Base-by-base conservation (phyloP, 2,329 filamentous ascomycete genomes). In the Ramularia endophylla region DNA sequence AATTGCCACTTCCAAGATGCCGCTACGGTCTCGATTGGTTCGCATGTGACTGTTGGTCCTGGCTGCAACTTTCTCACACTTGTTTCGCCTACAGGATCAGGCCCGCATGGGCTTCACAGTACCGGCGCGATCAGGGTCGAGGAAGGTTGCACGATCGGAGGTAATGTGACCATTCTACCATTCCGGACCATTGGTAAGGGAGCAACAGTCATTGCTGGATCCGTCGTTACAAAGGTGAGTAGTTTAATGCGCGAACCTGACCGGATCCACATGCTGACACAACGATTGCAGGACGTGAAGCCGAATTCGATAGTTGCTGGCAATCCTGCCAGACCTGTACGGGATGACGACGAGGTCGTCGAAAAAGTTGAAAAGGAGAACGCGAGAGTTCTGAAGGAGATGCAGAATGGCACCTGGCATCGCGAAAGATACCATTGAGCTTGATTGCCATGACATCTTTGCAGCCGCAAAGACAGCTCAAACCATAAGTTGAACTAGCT, bases 1-100 rank as follows among this genome's bases (percentile, higher is more conserved):
- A 85, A 87, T 56, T 95, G 89, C 64, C 82, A 81, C 18, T 83
- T 97, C 58, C 79, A 89, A 41, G 92, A 98, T 61, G 82, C 88
- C n/a, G 85, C 82, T 60, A 75, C 81, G 49, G 84, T 97, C 46
- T 80, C 72, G 34, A 88, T 97, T 56, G 89, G 89, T 2, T 78
- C 86, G 47, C 79, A 85, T 44, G 80, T 78, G 38, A 76, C 68
- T 39, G 65, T 77, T 50, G 87, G 87, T 2, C 85, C 87, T 1
- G 87, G 89, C 53, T 90, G 95, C 43, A 90, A 80, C 50, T 85
- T 97, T 52, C 85, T 22, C 31, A 34, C 31, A 87, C 58, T 88
- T 85, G 12, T 79, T 82, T 36, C 80, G 81, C 30, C 80, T 81
- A 11, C 87, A 94, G 59, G 79, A 83, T 19, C 80, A 83, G 60